Evolutionary conservation across 2,329 filamentous ascomycete genomes (phyloP), one percentile per base, ranked within the genome.

Genomic region (Tolypocladium cylindrosporum): DNA sequence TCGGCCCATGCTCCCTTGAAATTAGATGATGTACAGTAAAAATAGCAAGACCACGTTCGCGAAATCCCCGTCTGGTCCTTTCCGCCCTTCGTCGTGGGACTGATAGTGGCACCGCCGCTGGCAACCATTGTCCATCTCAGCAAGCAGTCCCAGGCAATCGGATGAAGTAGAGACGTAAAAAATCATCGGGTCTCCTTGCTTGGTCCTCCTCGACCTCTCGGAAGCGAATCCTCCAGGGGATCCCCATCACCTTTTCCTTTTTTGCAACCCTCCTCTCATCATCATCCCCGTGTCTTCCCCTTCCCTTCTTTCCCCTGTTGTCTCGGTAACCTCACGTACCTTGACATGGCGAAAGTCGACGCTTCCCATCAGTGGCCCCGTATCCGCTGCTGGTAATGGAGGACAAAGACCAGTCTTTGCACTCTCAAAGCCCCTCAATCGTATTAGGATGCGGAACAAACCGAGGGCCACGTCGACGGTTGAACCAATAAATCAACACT

Each of bases 11-110:
- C 58, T 58, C 58, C 63, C 41, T 41, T 34, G 40, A 58, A 61
- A 64, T 62, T 65, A 66, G 60, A 66, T 65, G 61, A 61, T 65
- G 61, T 66, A 66, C 64, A 66, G 55, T 61, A 62, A 62, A 57
- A 59, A 61, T 54, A 58, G 52, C 42, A 42, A 31, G 42, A 57
- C 51, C 57, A 24, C 37, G 48, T 50, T 27, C 24, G n/a, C 50
- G 50, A 41, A 48, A 54, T n/a, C 21, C 36, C 31, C 39, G n/a
- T 57, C 42, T 19, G 45, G 11, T 43, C 42, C 43, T 34, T 55
- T 27, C 14, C 39, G 5, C 51, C 51, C 11, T 40, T 16, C 36
- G 19, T 54, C 39, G 9, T 42, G 37, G 39, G 24, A 34, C 19
- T 14, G 31, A 7, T 21, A 21, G 31, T 11, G 21, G 37, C 39